These are phyloP conservation scores for Trichoderma atrobrunneum DNA, from an alignment of 2,329 filamentous ascomycete species.

Conservation along the genomic window DNA sequence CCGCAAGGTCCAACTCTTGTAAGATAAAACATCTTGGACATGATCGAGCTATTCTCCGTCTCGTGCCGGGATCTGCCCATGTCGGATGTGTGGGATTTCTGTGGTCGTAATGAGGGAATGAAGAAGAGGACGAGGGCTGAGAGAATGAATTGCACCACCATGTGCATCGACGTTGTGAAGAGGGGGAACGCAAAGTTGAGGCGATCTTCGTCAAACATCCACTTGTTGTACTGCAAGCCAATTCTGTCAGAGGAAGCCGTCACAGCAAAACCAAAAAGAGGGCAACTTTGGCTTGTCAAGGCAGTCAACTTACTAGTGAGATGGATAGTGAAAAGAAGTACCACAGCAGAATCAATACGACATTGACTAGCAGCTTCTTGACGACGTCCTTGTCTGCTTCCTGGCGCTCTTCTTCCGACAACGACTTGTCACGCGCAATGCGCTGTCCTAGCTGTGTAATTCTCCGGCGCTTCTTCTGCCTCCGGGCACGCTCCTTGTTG, in stretches of 20 bases:
- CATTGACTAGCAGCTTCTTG: constrained; percentile 68
- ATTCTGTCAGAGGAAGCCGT: constrained; percentile 21
- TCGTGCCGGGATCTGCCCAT: constrained; percentile 51
- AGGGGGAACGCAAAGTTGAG: constrained; percentile 92
- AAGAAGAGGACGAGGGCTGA: constrained; percentile 75
- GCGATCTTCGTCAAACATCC: constrained; percentile 90
- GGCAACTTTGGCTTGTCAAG: not conserved
- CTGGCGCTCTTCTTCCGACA: constrained; percentile 70
- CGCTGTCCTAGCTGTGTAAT: constrained; percentile 69
- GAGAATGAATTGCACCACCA: constrained; percentile 88
- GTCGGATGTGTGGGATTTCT: constrained; percentile 46
- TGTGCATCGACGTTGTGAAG: constrained; percentile 92
- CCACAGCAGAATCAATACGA: constrained; percentile 81
- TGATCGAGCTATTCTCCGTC: constrained; percentile 59
- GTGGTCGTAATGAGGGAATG: constrained; percentile 77
- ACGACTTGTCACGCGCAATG: constrained; percentile 56
- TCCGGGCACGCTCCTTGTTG: constrained; percentile 65
- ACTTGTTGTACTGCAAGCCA: constrained; percentile 85
- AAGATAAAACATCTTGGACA: constrained; percentile 88
- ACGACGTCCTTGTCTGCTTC: constrained; percentile 73
- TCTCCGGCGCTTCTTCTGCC: constrained; percentile 62
- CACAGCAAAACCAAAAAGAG: not conserved
- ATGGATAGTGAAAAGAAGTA: constrained; percentile 89
- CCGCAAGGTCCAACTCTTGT: constrained; percentile 91
- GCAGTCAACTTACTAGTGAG: constrained; percentile 66